phyloP scores from a whole-genome alignment of 305 asterid genomes.

The Solanum hybrid region DNA sequence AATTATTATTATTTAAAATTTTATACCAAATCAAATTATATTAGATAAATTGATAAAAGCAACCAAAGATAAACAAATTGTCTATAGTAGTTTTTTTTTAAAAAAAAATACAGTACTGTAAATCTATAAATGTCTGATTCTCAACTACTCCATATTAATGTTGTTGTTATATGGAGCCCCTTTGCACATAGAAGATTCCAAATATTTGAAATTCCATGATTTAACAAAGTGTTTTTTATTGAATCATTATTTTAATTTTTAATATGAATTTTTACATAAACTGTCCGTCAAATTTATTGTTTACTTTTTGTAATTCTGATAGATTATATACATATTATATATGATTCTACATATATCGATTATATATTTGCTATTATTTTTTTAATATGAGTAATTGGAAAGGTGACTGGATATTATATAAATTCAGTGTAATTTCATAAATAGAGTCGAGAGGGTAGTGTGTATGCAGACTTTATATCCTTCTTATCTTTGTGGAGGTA shows the following conservation, averaged over 20 bases:
- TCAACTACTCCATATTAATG: neutral
- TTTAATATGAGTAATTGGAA: neutral
- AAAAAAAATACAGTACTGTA: neutral
- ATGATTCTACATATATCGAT: neutral
- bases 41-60: neutral
- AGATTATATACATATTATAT: neutral
- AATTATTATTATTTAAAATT: no score
- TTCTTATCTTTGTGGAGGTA: neutral
- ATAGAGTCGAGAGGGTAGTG: neutral
- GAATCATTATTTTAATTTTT: neutral
- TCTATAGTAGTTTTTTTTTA: neutral
- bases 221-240: neutral
- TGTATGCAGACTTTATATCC: no score
- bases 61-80: neutral
- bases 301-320: neutral
- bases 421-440: no score
- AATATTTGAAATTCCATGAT: neutral
- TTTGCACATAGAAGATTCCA: neutral
- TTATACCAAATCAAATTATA: neutral
- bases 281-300: neutral
- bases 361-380: neutral
- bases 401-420: neutral
- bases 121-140: neutral
- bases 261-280: neutral
- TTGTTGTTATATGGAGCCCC: neutral